Evolutionary conservation across 1,284 basidiomycete genomes (phyloP).

Genomic region (Marasmius tenuissimus): DNA sequence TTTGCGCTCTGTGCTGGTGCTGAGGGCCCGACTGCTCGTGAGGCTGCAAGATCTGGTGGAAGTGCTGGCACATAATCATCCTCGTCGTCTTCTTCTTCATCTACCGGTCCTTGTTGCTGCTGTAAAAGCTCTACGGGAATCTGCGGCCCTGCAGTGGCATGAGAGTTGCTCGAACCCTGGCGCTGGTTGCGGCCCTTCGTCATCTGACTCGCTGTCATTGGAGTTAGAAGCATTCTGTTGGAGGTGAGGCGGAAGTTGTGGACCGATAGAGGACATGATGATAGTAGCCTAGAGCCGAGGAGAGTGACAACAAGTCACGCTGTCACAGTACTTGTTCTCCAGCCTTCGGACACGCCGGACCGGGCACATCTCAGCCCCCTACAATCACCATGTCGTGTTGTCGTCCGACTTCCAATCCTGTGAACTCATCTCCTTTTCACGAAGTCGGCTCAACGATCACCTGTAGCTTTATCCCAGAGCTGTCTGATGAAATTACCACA

Average conservation of each 20-base stretch:
- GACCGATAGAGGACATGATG: constrained; percentile 49
- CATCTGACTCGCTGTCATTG: constrained; percentile 20
- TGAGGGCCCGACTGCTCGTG: constrained; percentile 18
- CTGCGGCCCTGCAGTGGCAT: constrained; percentile 25
- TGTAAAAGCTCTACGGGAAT: constrained; percentile 26
- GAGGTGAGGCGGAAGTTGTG: constrained; percentile 46
- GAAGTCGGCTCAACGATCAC: no score
- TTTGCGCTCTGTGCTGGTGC: constrained; percentile 8
- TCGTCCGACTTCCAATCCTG: no score
- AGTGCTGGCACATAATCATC: constrained; percentile 42
- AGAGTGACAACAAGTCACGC: not conserved
- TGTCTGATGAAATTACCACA: no score
- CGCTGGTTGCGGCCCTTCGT: constrained; percentile 10
- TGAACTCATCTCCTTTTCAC: no score
- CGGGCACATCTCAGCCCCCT: no score
- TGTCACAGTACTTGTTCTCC: no score
- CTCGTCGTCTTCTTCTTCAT: constrained; percentile 39
- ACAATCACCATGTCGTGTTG: no score
- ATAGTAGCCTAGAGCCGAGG: not conserved
- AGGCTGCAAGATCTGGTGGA: constrained; percentile 52
- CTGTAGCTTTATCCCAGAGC: no score
- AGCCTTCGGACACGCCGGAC: no score
- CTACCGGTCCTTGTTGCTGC: not conserved
- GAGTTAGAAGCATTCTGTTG: constrained; percentile 16
- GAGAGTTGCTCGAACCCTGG: not conserved